phyloP scores from a whole-genome alignment of 208 protist species.

The Trypanosoma scelopori region DNA sequence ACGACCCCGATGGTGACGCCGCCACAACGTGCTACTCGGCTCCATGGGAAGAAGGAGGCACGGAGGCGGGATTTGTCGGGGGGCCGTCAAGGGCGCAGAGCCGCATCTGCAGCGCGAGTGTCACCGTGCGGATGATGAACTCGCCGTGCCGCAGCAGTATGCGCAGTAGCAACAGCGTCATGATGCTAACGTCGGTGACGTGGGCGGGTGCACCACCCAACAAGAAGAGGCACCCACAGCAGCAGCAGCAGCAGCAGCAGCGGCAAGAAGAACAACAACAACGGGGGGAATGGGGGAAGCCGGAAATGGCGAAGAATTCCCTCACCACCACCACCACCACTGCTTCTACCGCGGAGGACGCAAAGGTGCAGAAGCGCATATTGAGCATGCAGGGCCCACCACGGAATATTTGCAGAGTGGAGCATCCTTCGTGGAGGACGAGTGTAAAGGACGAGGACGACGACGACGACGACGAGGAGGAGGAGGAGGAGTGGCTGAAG shows the following conservation, averaged over 20 bases:
- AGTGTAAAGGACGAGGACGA: too few species aligned
- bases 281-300: background rate
- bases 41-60: background rate
- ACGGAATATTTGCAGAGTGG: too few species aligned
- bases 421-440: too few species aligned
- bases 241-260: background rate
- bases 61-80: slow-evolving; percentile 6
- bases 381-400: too few species aligned
- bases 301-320: background rate
- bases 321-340: too few species aligned
- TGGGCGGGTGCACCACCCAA: background rate
- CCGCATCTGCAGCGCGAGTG: background rate
- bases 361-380: too few species aligned
- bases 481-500: too few species aligned
- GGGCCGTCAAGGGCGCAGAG: background rate
- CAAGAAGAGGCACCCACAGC: background rate
- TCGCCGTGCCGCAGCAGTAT: slow-evolving; percentile 3
- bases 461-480: too few species aligned
- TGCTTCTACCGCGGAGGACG: too few species aligned
- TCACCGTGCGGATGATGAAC: background rate
- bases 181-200: background rate
- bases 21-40: background rate
- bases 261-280: background rate
- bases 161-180: background rate
- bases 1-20: slow-evolving; percentile 9